Evolutionary conservation across 108 stramenopile genomes (phyloP).

Genomic region (Cyclotella cryptica): DNA sequence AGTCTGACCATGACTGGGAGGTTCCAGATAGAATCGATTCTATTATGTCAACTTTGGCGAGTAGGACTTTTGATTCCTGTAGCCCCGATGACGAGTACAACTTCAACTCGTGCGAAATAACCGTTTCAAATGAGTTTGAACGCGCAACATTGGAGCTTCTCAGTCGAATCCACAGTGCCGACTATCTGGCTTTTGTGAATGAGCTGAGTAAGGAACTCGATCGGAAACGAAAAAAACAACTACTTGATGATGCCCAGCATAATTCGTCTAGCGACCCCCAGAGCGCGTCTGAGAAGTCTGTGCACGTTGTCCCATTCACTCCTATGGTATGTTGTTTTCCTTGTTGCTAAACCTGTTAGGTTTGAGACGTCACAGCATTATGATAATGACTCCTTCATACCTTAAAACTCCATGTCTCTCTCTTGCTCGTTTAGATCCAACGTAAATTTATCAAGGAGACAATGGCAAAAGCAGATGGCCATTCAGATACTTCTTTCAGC

Average conservation of each 20-base stretch:
- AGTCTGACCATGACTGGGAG: slow-evolving; percentile 88
- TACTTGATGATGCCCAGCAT: slow-evolving; percentile 41
- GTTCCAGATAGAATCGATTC: slow-evolving; percentile 78
- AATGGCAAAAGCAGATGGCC: slow-evolving; percentile 61
- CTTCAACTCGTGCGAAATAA: slow-evolving; percentile 73
- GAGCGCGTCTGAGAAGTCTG: slow-evolving; percentile 22
- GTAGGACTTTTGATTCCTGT: slow-evolving; percentile 34
- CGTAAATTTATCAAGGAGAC: slow-evolving; percentile 75
- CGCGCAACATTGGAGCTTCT: slow-evolving; percentile 86
- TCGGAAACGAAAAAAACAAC: slow-evolving; percentile 57
- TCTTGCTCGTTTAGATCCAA: slow-evolving; percentile 55
- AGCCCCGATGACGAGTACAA: slow-evolving; percentile 43
- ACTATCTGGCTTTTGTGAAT: slow-evolving; percentile 90
- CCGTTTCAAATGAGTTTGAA: slow-evolving; percentile 86
- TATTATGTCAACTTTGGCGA: slow-evolving; percentile 72
- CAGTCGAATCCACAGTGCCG: slow-evolving; percentile 89
- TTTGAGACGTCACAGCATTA: neutral
- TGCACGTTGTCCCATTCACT: slow-evolving; percentile 83
- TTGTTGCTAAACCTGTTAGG: neutral
- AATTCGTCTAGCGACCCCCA: slow-evolving; percentile 11
- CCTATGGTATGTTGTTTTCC: slow-evolving; percentile 64
- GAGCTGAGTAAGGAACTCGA: slow-evolving; percentile 87
- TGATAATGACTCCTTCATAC: neutral
- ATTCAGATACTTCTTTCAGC: slow-evolving; percentile 92
- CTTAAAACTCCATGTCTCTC: neutral